Evolutionary conservation across 2,329 filamentous ascomycete species (phyloP).

Genomic region (Xylaria sp.): DNA sequence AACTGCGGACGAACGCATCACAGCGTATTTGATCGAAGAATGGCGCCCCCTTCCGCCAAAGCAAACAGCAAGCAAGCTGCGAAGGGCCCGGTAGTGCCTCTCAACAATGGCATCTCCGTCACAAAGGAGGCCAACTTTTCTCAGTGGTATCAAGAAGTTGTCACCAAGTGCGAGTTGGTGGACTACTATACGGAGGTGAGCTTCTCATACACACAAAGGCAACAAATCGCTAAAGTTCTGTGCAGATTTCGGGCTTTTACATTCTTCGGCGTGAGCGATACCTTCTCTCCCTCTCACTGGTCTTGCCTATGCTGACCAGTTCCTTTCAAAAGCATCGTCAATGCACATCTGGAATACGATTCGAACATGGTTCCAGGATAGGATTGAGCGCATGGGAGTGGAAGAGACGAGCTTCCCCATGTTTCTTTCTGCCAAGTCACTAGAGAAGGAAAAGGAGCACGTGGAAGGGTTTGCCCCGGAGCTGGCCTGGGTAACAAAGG

Average conservation of each 20-base stretch:
- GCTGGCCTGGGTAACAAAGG: constrained; percentile 88
- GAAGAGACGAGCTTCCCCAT: constrained; percentile 97
- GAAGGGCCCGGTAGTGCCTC: constrained; percentile 11
- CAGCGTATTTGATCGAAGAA: neutral
- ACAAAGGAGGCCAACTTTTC: constrained; percentile 72
- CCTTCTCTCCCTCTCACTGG: neutral
- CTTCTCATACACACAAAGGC: constrained; percentile 38
- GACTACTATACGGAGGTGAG: constrained; percentile 79
- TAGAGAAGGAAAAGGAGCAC: constrained; percentile 62
- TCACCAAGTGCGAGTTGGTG: constrained; percentile 96
- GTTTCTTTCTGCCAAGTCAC: constrained; percentile 90
- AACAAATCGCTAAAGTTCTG: constrained; percentile 5
- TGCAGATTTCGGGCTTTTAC: constrained; percentile 94
- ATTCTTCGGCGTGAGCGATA: constrained; percentile 74
- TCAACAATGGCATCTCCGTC: constrained; percentile 34
- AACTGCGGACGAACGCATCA: constrained; percentile 7
- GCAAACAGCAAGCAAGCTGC: constrained; percentile 15
- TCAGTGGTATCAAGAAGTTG: constrained; percentile 97
- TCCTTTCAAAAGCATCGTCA: constrained; percentile 55
- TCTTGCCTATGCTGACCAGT: constrained; percentile 28
- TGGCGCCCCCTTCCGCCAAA: constrained; percentile 17
- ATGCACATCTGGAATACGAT: constrained; percentile 76
- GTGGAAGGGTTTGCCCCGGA: constrained; percentile 87
- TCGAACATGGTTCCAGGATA: constrained; percentile 73
- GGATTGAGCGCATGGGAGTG: constrained; percentile 91